Percentiles rank a stretch among this genome's conserved stretches.
Evolutionary conservation across 2,329 filamentous ascomycete species (phyloP).

Genomic region (Fusarium miscanthi): DNA sequence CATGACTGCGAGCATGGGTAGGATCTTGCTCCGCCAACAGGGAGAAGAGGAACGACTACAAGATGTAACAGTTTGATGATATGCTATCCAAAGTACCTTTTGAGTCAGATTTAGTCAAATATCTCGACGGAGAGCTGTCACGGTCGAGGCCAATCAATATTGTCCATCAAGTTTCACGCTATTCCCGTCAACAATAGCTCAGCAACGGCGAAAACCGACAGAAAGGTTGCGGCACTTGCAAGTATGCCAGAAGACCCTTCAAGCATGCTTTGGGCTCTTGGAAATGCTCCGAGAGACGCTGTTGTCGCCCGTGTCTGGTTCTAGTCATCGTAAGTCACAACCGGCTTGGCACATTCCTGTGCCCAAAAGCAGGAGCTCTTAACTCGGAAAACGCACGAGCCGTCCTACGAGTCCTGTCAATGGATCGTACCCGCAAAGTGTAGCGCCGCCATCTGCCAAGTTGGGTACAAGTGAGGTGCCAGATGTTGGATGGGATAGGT

Average conservation of each 20-base stretch:
- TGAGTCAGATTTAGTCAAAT: neutral
- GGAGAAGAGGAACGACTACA: neutral
- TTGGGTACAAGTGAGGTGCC: neutral
- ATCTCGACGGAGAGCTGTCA: neutral
- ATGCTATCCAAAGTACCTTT: neutral
- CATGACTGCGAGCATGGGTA: neutral
- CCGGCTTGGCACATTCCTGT: conserved; percentile 39
- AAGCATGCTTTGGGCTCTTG: neutral
- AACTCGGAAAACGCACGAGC: conserved; percentile 25
- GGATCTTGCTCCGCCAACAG: neutral
- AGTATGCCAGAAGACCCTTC: neutral
- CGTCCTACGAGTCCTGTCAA: conserved; percentile 26
- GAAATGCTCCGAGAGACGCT: neutral
- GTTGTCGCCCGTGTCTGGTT: neutral
- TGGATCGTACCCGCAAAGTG: conserved; percentile 1
- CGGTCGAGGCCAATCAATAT: neutral
- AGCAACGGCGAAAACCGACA: neutral
- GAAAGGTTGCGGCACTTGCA: neutral
- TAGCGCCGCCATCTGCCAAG: conserved; percentile 17
- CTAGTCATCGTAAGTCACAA: neutral
- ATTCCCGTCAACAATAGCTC: neutral
- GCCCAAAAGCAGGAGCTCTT: conserved; percentile 1
- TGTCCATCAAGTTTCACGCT: neutral
- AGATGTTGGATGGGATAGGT: neutral
- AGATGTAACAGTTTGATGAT: neutral